Base-by-base conservation (phyloP, 2,329 filamentous ascomycete species). In the Verticillium longisporum region DNA sequence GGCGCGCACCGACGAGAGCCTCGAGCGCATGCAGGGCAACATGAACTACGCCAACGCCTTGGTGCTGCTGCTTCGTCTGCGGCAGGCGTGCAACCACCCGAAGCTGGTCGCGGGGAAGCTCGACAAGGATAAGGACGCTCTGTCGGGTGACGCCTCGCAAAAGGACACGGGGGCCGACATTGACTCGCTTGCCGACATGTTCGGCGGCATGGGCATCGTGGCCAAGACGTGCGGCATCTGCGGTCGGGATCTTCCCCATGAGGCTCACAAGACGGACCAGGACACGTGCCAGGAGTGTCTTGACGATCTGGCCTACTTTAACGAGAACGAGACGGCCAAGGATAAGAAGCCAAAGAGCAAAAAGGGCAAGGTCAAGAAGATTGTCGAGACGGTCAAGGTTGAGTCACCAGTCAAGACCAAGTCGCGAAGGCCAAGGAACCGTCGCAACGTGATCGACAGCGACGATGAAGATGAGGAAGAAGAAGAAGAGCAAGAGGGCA, bases 1-100 rank as follows among this genome's bases (percentile, higher is more conserved):
- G 69, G 83, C 88, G 63, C 88, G 95, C 38, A 93, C 95, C 11
- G 91, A 98, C 72, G 87, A 88, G 70, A 92, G 91, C 68, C 83
- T 99, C 58, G 87, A 96, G 68, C 85, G 88, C 72, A 93, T 97
- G 87, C 86, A 84, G 58, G 88, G 86, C 6, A 86, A 91, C 70
- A 79, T 93, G 59, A 96, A 92, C 77, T 98, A 98, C 71, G 94
- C 96, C 62, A 96, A 92, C 68, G 95, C 95, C 18, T 85, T 99
- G 70, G 93, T 97, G 13, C 79, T 99, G 63, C 84, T 99, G n/a
- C 79, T 99, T 61, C 88, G 95, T 45, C 80, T 99, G 63, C 85
- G 95, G 62, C 95, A 99, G 73, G 91, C 92, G 21, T 99, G 95
- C 74, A 97, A 99, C 70, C 95, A 99, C 72, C 92, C 93, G 0